Percentiles rank a stretch among this genome's conserved stretches.
These are phyloP conservation scores for Clonostachys chloroleuca DNA, from an alignment of 2,329 filamentous ascomycete species.

Conservation along the genomic window DNA sequence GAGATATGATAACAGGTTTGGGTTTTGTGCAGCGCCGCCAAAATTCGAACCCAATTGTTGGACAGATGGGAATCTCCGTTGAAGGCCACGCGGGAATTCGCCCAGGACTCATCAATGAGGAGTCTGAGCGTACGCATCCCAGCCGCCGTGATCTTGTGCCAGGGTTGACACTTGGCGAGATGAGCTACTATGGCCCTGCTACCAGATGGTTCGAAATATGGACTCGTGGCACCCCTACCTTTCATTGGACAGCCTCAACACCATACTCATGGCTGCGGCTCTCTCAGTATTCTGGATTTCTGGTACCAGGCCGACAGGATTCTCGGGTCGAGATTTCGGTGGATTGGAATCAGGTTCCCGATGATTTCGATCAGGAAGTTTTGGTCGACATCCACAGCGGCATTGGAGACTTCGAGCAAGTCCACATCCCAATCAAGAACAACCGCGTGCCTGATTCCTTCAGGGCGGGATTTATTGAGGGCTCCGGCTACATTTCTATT, in stretches of 20 bases:
- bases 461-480: slow-evolving; percentile 53
- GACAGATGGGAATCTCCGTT: slow-evolving; percentile 60
- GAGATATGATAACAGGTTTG: slow-evolving; percentile 48
- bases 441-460: slow-evolving; percentile 42
- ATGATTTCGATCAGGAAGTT: slow-evolving; percentile 14
- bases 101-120: slow-evolving; percentile 39
- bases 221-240: slow-evolving; percentile 47
- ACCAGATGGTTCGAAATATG: slow-evolving; percentile 62
- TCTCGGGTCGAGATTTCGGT: slow-evolving; percentile 8
- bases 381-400: slow-evolving; percentile 23
- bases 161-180: slow-evolving; percentile 50
- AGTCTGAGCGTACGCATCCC: slow-evolving; percentile 43
- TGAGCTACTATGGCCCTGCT: slow-evolving; percentile 53
- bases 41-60: slow-evolving; percentile 45
- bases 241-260: slow-evolving; percentile 46
- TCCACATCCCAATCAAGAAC: slow-evolving; percentile 52
- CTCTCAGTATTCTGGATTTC: slow-evolving; percentile 40
- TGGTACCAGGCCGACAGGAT: slow-evolving; percentile 29
- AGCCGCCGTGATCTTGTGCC: slow-evolving; percentile 41
- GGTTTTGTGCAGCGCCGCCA: slow-evolving; percentile 47
- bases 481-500: slow-evolving; percentile 40
- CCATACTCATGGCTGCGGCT: slow-evolving; percentile 46
- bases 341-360: slow-evolving; percentile 31
- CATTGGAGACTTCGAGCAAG: slow-evolving; percentile 29
- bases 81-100: slow-evolving; percentile 61